Base-by-base conservation (phyloP, 2,329 filamentous ascomycete genomes). In the Fusarium pilosicola region DNA sequence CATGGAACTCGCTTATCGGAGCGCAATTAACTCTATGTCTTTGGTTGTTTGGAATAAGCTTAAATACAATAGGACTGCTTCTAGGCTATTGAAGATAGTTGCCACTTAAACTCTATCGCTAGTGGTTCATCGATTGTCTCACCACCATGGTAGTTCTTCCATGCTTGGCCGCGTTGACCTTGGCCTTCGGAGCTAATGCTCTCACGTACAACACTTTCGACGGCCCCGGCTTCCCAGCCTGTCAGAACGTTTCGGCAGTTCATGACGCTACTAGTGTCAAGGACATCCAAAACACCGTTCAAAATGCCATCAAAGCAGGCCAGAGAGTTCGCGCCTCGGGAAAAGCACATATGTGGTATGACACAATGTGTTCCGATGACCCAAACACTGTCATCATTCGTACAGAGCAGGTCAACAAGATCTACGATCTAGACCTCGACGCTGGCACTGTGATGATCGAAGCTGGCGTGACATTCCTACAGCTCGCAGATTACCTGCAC, bases 291-390 rank as follows among this genome's bases (percentile, higher is more conserved):
- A 46, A 55, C 11, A 34, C 45, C 0, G 62, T 65, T 2, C 46
- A 64, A 10, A n/a, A 46, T 18, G 62, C 62, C 12, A 64, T 65
- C 13, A 17, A 64, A 0, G 45, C 46, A 22, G 59, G 62, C 0
- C 62, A 55, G 20, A 39, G 28, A 28, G 34, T 65, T 18, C 46
- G 62, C 0, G 62, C 62, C 0, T 65, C 62, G 0, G 62, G 62
- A 17, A 65, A 65, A 18, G 62, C 62, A 12, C 62, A 65, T 6
- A 65, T 65, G 62, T 65, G 62, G 62, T 65, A 65, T 2, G 62
- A 65, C 30, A 65, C 62, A 7, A 65, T 65, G 62, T 65, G 62
- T 28, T 65, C 62, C 1, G 59, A 65, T 3, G 62, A 65, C 0
- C 46, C 62, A 0, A 55, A 54, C 0, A 65, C 62, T 3, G n/a